Base-by-base conservation (phyloP, 2,329 filamentous ascomycete species). In the Ceratocystis huliohia region DNA sequence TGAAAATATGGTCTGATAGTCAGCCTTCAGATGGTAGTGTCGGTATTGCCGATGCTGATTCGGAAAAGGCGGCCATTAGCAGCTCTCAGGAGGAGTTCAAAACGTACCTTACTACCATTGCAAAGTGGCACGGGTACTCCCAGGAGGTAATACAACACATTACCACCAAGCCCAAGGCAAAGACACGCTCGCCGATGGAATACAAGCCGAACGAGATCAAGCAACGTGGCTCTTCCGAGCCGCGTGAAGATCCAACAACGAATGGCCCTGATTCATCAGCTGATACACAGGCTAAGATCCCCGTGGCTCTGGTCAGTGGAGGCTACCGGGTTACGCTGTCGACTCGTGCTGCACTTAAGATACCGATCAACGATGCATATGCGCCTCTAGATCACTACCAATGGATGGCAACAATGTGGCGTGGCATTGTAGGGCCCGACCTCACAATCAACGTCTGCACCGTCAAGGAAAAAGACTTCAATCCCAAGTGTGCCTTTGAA, bases 371-470 rank as follows among this genome's bases (percentile, higher is more conserved):
- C 20, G 91, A 96, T 73, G 80, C 82, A 5, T 96, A 95, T 74
- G 83, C 85, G 17, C 86, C 89, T 0, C 82, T 88, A n/a, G 91
- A 96, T 72, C 93, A 97, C 76, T 97, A 93, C 91, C 89, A 95
- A 75, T 97, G 93, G 93, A 91, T 94, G 80, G 93, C 93, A 45
- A 93, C 89, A 56, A 82, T 96, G 25, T 97, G 93, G 93, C 86
- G 92, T 8, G 90, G 91, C 8, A 88, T 89, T 65, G 81, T 92
- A 0, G 90, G 88, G 0, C 85, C 93, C 0, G 93, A 97, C 74
- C 77, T 93, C 59, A 88, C 88, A 0, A 79, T 94, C 33, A 90
- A 88, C 72, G 81, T 88, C 25, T 48, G 20, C 80, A 79, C 71
- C 71, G 74, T 46, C 71, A 71, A 59, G 5, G 74, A 75, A 48